phyloP scores from a whole-genome alignment of 1,139 yeast genomes.

The Yamadazyma siamensis region DNA sequence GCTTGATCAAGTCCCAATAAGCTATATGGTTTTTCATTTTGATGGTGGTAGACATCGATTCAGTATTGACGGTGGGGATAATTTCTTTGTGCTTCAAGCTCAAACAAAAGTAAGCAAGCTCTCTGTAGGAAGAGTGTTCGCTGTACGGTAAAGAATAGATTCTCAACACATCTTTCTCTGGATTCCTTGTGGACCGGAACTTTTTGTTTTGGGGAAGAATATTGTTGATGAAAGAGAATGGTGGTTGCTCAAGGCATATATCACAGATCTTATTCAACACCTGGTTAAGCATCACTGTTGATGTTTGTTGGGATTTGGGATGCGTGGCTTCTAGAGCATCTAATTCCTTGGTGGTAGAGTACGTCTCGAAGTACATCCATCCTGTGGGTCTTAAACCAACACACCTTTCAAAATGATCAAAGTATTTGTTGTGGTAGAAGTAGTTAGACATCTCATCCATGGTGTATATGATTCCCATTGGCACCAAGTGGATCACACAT shows the following conservation, averaged over 20 bases:
- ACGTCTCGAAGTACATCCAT: slow-evolving; percentile 57
- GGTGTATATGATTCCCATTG: slow-evolving; percentile 49
- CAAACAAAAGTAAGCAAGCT: slow-evolving; percentile 62
- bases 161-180: slow-evolving; percentile 28
- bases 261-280: slow-evolving; percentile 12
- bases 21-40: slow-evolving; percentile 47
- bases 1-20: slow-evolving; percentile 36
- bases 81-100: slow-evolving; percentile 48
- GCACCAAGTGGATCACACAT: slow-evolving; percentile 68
- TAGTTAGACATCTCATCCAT: slow-evolving; percentile 43
- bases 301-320: slow-evolving; percentile 4
- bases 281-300: slow-evolving; percentile 7
- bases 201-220: slow-evolving; percentile 31
- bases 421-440: slow-evolving; percentile 47
- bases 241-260: slow-evolving; percentile 16
- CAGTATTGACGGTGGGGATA: slow-evolving; percentile 77
- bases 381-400: slow-evolving; percentile 81
- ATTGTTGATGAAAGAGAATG: slow-evolving; percentile 24
- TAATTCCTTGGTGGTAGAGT: slow-evolving; percentile 11
- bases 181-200: slow-evolving; percentile 16
- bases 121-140: slow-evolving; percentile 89
- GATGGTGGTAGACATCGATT: slow-evolving; percentile 28
- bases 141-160: slow-evolving; percentile 77
- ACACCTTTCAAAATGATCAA: slow-evolving; percentile 49
- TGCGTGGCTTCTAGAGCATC: slow-evolving; percentile 17